Evolutionary conservation across 306 rosid genomes (phyloP).

Genomic region (Dalbergia cochinchinensis): DNA sequence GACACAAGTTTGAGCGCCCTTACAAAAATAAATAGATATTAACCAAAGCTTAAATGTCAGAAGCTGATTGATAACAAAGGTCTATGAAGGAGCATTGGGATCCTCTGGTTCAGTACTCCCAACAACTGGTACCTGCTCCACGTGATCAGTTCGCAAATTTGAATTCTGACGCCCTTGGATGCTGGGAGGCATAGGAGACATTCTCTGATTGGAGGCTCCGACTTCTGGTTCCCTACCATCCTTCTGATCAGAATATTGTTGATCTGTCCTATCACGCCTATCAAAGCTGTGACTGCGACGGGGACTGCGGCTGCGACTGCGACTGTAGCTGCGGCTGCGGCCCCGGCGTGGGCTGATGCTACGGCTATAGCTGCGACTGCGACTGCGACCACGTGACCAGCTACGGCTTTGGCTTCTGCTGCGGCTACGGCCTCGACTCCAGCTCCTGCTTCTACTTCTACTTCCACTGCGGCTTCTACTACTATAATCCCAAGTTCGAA

Average conservation of each 20-base stretch:
- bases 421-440: conserved; percentile 56
- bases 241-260: conserved; percentile 47
- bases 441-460: conserved; percentile 54
- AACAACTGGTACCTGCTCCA: conserved; percentile 49
- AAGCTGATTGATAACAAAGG: conserved; percentile 44
- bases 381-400: conserved; percentile 66
- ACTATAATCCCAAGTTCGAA: conserved; percentile 83
- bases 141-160: conserved; percentile 37
- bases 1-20: conserved; percentile 42
- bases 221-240: conserved; percentile 44
- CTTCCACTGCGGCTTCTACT: conserved; percentile 59
- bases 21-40: conserved; percentile 33
- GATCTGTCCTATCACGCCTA: conserved; percentile 54
- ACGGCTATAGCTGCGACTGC: conserved; percentile 63
- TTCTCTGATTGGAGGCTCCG: conserved; percentile 54
- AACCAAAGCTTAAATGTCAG: conserved; percentile 36
- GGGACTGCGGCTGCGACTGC: conserved; percentile 49
- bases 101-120: conserved; percentile 44
- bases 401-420: conserved; percentile 71
- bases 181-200: conserved; percentile 48
- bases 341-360: conserved; percentile 60
- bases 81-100: conserved; percentile 48
- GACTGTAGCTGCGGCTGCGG: conserved; percentile 60
- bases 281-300: conserved; percentile 58
- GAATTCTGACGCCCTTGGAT: conserved; percentile 49